Percentiles rank a stretch among this genome's conserved stretches.
phyloP scores from a whole-genome alignment of 163 green algal genomes.

The Chlorella variabilis region DNA sequence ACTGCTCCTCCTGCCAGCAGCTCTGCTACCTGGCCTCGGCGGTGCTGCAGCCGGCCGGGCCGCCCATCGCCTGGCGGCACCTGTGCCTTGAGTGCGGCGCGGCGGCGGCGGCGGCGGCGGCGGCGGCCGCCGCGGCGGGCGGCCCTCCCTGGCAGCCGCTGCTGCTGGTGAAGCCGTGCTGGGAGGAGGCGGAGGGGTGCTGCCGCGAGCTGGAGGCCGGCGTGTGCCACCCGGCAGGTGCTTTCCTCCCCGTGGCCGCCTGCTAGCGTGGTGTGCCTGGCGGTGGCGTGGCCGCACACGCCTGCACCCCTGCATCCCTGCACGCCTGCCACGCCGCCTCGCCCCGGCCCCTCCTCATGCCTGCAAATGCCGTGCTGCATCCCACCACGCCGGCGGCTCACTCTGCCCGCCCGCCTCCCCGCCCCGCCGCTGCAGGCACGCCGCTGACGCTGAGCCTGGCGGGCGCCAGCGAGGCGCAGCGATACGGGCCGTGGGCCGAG shows the following conservation, averaged over 20 bases:
- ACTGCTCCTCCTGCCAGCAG: conserved; percentile 7
- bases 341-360: too few species aligned
- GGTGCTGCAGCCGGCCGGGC: neutral
- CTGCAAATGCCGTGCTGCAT: too few species aligned
- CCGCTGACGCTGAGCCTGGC: neutral
- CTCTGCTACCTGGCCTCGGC: neutral
- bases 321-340: too few species aligned
- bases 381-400: too few species aligned
- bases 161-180: conserved; percentile 30
- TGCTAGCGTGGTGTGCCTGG: too few species aligned
- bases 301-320: too few species aligned
- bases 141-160: neutral
- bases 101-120: neutral
- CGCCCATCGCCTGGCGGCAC: conserved; percentile 17
- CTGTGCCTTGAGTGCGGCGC: conserved; percentile 28
- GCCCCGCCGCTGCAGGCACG: neutral
- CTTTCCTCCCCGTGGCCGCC: too few species aligned
- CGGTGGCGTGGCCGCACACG: too few species aligned
- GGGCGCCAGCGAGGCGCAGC: neutral
- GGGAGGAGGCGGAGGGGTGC: neutral
- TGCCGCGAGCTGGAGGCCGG: conserved; percentile 8
- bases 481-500: neutral
- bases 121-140: too few species aligned
- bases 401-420: neutral
- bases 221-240: neutral